These are phyloP conservation scores for Trametes meyenii DNA, from an alignment of 768 basidiomycete species.

Conservation along the genomic window DNA sequence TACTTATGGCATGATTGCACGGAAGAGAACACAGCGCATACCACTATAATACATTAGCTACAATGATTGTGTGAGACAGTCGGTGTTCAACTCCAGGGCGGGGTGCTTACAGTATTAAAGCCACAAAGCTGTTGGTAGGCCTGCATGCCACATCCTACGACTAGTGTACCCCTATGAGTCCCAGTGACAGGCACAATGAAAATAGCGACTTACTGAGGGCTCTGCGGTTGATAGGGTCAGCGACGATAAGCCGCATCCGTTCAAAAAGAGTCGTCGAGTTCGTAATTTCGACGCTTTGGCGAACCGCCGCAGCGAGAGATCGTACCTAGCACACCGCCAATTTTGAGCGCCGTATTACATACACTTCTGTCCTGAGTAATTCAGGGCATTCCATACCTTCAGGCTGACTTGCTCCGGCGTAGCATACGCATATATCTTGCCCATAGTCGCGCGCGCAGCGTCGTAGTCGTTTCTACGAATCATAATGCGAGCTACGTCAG, in stretches of 20 bases:
- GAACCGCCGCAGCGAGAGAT: conserved; percentile 60
- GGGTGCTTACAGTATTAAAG: conserved; percentile 69
- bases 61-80: background rate
- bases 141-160: conserved; percentile 76
- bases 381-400: conserved; percentile 46
- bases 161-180: background rate
- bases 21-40: background rate
- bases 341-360: background rate
- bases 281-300: conserved; percentile 61
- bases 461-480: conserved; percentile 56
- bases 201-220: conserved; percentile 59
- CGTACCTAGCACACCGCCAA: conserved; percentile 45
- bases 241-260: conserved; percentile 56
- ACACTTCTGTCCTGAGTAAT: background rate
- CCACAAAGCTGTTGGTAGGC: conserved; percentile 84
- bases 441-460: conserved; percentile 55
- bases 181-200: background rate
- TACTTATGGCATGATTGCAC: background rate
- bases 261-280: conserved; percentile 63
- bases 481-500: conserved; percentile 57
- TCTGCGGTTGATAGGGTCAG: conserved; percentile 61
- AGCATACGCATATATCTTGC: conserved; percentile 71
- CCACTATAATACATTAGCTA: conserved; percentile 35
- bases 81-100: too few relatives aligned
- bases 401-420: conserved; percentile 64